Conservation (phyloP, 768 basidiomycete genomes). For the Mycena rebaudengoi region DNA sequence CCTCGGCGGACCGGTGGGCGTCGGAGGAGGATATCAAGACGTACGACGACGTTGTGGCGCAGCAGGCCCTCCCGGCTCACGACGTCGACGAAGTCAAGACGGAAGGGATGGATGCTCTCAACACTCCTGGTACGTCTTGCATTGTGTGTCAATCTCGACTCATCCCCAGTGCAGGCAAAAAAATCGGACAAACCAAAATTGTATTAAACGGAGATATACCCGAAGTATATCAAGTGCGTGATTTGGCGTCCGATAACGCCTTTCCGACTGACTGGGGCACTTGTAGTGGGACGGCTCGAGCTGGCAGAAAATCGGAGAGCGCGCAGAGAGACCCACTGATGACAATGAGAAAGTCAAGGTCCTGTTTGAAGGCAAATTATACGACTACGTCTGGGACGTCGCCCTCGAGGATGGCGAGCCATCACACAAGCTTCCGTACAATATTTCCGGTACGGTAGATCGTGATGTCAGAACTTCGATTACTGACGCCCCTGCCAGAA, state of each 20-base stretch:
- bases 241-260: background rate
- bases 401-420: conserved; percentile 94
- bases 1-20: conserved; percentile 77
- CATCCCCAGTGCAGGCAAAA: conserved; percentile 67
- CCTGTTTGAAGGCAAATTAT: conserved; percentile 80
- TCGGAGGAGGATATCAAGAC: conserved; percentile 66
- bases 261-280: background rate
- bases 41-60: conserved; percentile 80
- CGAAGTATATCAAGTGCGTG: conserved; percentile 87
- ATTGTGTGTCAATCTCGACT: background rate
- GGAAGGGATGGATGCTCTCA: conserved; percentile 85
- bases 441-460: conserved; percentile 71
- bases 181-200: conserved; percentile 94
- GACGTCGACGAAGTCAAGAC: conserved; percentile 94
- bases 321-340: conserved; percentile 91
- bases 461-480: background rate
- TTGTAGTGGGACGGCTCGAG: conserved; percentile 82
- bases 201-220: conserved; percentile 80
- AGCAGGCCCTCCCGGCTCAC: conserved; percentile 82
- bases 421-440: conserved; percentile 93
- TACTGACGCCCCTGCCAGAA: conserved; percentile 63
- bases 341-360: conserved; percentile 92
- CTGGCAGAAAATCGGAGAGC: conserved; percentile 97
- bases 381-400: conserved; percentile 99
- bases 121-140: conserved; percentile 65